Evolutionary conservation across 345 rosid genomes (phyloP), one percentile per base, ranked within the genome.

Genomic region (Salix purpurea): DNA sequence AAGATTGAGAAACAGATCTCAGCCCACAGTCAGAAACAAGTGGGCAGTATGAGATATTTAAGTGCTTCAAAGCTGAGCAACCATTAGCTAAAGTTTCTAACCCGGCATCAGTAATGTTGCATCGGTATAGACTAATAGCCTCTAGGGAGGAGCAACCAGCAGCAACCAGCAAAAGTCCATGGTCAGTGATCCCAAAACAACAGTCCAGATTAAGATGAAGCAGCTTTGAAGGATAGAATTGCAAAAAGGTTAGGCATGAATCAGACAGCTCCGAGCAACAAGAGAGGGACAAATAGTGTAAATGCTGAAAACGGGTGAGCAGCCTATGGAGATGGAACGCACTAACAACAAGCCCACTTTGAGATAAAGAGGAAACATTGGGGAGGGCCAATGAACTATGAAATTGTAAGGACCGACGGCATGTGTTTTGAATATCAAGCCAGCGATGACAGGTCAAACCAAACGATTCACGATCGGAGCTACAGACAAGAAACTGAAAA

Each of bases 391-490:
- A 78, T 24, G 92, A 91, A 82, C 91, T 89, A 15, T 83, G 83
- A 66, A 91, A 90, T 34, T 87, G 88, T 7, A 93, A 78, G 39
- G 88, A 89, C 42, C 85, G 80, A 3, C 94, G 84, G 74, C 67
- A 74, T 56, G 81, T 70, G 81, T 88, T 93, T 78, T 82, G 92
- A 76, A 95, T 89, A 67, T 83, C 82, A 65, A 91, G 91, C 90
- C 90, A 93, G 52, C 84, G 84, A 70, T 32, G 92, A 75, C 96
- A 91, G 74, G 97, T 89, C 61, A 90, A 78, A 52, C 97, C 94
- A 75, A 93, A 95, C 23, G 97, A 93, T 66, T 88, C 92, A 39
- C 80, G 88, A 73, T 91, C 93, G 14, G 84, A 72, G 19, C 79
- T 69, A 72, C 81, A 77, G 72, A 79, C 81, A 74, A 93, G 90